Base-by-base conservation (phyloP, 1,284 basidiomycete species). In the Ustilago loliicola region DNA sequence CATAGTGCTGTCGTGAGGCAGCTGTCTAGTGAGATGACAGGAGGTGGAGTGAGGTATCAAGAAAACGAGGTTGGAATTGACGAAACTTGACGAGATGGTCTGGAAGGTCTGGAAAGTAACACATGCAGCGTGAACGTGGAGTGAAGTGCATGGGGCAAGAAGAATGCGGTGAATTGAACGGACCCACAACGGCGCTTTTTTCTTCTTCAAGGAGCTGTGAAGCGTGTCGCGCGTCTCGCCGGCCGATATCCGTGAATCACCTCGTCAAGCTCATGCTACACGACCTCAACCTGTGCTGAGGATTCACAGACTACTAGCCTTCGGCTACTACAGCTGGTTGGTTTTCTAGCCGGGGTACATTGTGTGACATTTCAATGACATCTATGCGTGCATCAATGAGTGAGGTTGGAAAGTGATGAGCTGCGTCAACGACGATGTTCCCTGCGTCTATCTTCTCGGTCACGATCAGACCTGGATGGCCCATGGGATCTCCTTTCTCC, bases 371-470 rank as follows among this genome's bases (percentile, higher is more conserved):
- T 55, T 21, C 23, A 25, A 15, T 45, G 34, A 8, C 6, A 29
- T 51, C 29, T 51, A 51, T 51, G 27, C 25, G 13, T 40, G n/a
- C 19, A n/a, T n/a, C n/a, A n/a, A n/a, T 29, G 48, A 8, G 13
- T 15, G 6, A 21, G 17, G 53, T 8, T n/a, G n/a, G n/a, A n/a
- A n/a, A n/a, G 27, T 30, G 15, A 30, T 52, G 32, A n/a, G 32
- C 17, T 38, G 36, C 13, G 48, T 50, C 62, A 68, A 42, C 58
- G 59, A 19, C 58, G 69, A 62, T 57, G 58, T 19, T 61, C 61
- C 42, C 70, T 52, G 8, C 56, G 51, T 42, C 65, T 61, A 6
- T 65, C 70, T 17, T 71, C 63, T 13, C 82, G 81, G 55, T 71
- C 66, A 45, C 55, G 74, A 59, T 70, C 74, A 19, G 67, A 61